Evolutionary conservation across 192 early-diverging fungal species (phyloP).

Genomic region (Coemansia sp.): DNA sequence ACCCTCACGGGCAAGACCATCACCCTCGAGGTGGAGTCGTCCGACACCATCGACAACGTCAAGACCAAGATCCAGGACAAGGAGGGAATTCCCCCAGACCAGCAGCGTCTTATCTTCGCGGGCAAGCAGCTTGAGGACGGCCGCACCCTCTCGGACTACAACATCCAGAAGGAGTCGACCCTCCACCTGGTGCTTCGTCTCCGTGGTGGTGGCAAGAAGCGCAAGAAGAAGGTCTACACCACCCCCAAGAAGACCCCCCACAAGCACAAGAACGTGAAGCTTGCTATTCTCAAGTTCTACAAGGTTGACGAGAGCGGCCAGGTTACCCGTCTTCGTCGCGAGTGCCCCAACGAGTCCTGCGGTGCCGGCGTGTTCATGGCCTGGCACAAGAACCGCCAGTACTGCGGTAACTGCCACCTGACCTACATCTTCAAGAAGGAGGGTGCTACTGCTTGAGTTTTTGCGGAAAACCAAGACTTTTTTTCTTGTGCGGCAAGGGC

Average conservation of each 20-base stretch:
- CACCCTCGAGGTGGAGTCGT: constrained; percentile 89
- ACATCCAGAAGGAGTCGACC: constrained; percentile 86
- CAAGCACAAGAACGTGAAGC: constrained; percentile 99
- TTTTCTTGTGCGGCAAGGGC: not conserved
- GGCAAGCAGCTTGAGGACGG: constrained; percentile 85
- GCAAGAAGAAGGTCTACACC: constrained; percentile 99
- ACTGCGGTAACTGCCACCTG: constrained; percentile 96
- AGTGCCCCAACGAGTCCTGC: constrained; percentile 95
- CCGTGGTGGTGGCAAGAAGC: constrained; percentile 96
- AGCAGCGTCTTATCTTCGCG: constrained; percentile 81
- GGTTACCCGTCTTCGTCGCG: constrained; percentile 97
- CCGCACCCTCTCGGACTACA: constrained; percentile 72
- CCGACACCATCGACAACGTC: constrained; percentile 79
- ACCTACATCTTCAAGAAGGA: constrained; percentile 95
- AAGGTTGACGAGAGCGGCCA: constrained; percentile 97
- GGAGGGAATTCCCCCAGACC: constrained; percentile 85
- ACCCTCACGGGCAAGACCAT: constrained; percentile 86
- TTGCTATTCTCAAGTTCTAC: constrained; percentile 99
- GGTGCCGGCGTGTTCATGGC: constrained; percentile 99
- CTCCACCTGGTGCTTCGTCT: constrained; percentile 77
- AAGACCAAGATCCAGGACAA: constrained; percentile 86
- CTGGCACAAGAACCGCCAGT: constrained; percentile 96
- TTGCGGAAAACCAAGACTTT: not conserved
- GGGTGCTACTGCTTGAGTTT: constrained; percentile 49
- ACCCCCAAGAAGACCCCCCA: constrained; percentile 99